Percentiles rank a stretch among this genome's conserved stretches.
Conservation (phyloP, 495 filamentous ascomycete genomes). For the Niebla homalea region DNA sequence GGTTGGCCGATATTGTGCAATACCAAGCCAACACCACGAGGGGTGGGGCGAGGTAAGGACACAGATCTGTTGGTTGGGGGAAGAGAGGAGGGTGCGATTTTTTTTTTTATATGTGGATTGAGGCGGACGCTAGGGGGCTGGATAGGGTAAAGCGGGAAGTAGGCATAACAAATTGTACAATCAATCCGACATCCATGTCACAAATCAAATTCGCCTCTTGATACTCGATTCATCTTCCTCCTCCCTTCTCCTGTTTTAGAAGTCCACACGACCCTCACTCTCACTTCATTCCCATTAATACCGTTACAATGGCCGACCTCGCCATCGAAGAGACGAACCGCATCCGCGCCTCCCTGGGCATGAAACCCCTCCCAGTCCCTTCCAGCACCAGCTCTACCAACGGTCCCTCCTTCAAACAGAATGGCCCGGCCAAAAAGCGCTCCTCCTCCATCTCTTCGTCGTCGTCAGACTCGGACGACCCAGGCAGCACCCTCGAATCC, state of each 20-base stretch:
- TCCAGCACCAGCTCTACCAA: slow-evolving; percentile 23
- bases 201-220: too few relatives aligned
- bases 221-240: neutral
- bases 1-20: slow-evolving; percentile 67
- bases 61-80: slow-evolving; percentile 58
- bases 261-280: too few relatives aligned
- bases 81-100: slow-evolving; percentile 17
- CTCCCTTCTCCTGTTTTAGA: neutral
- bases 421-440: neutral
- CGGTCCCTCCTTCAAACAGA: slow-evolving; percentile 45
- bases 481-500: slow-evolving; percentile 63
- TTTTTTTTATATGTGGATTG: slow-evolving; percentile 18
- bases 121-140: neutral
- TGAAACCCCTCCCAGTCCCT: slow-evolving; percentile 80
- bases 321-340: slow-evolving; percentile 93
- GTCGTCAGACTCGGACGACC: slow-evolving; percentile 39
- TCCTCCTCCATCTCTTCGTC: slow-evolving; percentile 29
- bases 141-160: neutral
- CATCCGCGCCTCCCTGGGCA: slow-evolving; percentile 74
- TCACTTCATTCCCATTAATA: neutral
- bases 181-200: neutral
- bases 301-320: slow-evolving; percentile 56
- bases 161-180: neutral
- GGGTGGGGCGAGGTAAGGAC: slow-evolving; percentile 54
- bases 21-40: slow-evolving; percentile 40